Evolutionary conservation across 129 eudicot species (phyloP), one percentile per base, ranked within the genome.

Genomic region (Ambrosia artemisiifolia): DNA sequence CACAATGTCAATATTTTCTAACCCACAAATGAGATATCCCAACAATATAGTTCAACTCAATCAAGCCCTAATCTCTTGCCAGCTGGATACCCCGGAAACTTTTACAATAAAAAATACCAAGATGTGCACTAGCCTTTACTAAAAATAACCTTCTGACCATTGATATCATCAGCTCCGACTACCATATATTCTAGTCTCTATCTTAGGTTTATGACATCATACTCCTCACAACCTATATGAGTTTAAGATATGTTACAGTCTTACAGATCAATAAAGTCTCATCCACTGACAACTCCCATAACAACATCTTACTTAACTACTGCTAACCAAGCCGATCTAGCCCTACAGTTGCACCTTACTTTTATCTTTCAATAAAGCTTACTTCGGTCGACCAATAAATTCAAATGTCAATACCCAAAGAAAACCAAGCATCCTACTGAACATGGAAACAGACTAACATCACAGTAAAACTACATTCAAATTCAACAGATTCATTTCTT

Each of bases 391-490:
- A 54, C 63, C 17, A 57, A 28, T 57, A 35, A 28, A 24, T 24
- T 57, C 11, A 11, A 24, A 57, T 28, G 63, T 19, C 32, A 3
- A 57, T 18, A 57, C 11, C n/a, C 63, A 57, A 4, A 10, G 10
- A 30, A 59, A 30, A 30, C 5, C 0, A 59, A 59, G 42, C 65
- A 12, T 12, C 42, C 30, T 10, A 30, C 13, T 7, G 65, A 59
- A 32, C 65, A 59, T 4, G 42, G 7, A 59, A 59, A 59, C 18
- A 59, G 3, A 30, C 40, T 59, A 11, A 18, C 11, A 17, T 33
- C n/a, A 69, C 16, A 16, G 73, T 47, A 40, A 54, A 38, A 18
- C 40, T 71, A 70, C 75, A 32, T 53, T 69, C 20, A 70, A 55
- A 54, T 36, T 36, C 43, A 36, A 36, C 8, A 7, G 32, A 71